phyloP scores from a whole-genome alignment of 495 filamentous ascomycete species.

The Penicillium antarcticum region DNA sequence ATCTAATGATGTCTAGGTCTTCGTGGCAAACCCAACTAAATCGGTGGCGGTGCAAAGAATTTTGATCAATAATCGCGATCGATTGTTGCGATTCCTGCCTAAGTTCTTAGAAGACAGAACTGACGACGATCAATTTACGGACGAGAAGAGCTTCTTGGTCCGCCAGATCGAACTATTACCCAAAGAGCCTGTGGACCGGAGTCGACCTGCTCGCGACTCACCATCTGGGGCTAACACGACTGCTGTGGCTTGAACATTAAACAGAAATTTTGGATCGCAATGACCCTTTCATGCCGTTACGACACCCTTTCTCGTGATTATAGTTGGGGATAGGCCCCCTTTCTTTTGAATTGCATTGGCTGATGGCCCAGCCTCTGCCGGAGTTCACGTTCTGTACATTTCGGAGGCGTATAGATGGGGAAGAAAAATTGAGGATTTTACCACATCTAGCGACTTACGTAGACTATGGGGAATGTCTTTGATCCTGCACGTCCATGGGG shows the following conservation, averaged over 20 bases:
- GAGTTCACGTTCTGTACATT: slow-evolving; percentile 16
- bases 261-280: slow-evolving; percentile 13
- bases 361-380: slow-evolving; percentile 18
- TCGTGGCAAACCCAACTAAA: slow-evolving; percentile 97
- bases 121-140: slow-evolving; percentile 97
- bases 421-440: neutral
- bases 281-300: slow-evolving; percentile 10
- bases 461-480: neutral
- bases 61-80: slow-evolving; percentile 90
- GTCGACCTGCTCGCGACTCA: slow-evolving; percentile 29
- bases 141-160: slow-evolving; percentile 94
- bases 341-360: slow-evolving; percentile 20
- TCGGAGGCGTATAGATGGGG: neutral
- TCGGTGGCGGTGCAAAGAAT: slow-evolving; percentile 91
- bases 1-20: slow-evolving; percentile 59
- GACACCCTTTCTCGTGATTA: slow-evolving; percentile 3
- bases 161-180: slow-evolving; percentile 87
- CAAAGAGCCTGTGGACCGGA: slow-evolving; percentile 56
- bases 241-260: slow-evolving; percentile 24
- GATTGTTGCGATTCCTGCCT: slow-evolving; percentile 80
- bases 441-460: neutral
- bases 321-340: slow-evolving; percentile 2
- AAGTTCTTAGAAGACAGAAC: slow-evolving; percentile 92
- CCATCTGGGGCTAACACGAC: slow-evolving; percentile 35
- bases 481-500: slow-evolving; percentile 6